Evolutionary conservation across 2,329 filamentous ascomycete species (phyloP), one percentile per base, ranked within the genome.

Genomic region (Fusarium pilosicola): DNA sequence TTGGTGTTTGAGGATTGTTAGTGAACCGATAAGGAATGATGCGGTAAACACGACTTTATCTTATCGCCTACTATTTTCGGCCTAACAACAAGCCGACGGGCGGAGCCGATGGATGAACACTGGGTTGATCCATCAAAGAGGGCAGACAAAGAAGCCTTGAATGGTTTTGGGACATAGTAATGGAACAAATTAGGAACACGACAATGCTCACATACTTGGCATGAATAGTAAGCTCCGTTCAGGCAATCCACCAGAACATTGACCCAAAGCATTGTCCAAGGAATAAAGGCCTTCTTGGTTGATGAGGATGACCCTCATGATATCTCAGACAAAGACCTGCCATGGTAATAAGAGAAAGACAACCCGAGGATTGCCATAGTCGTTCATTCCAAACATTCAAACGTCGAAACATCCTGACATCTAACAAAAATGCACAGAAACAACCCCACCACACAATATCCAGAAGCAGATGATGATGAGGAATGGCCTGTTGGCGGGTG

Each of bases 1-100:
- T n/a, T 49, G 24, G 24, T 11, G 11, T 48, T 36, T 22, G 7
- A 4, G 5, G 1, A 2, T 2, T 36, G 55, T 36, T 58, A 58
- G 55, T 36, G 8, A 0, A 5, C 1, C 5, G 30, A 48, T 49
- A 20, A 34, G 41, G 6, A 14, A 18, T 0, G 18, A 18, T 49
- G 20, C 1, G 6, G 8, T 1, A 30, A 20, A 15, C 0, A 13
- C 18, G 8, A 0, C 30, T 36, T 28, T 13, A 15, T 12, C 14
- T 28, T 48, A n/a, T 28, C 24, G 8, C 4, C 1, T 6, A 38
- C 42, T 51, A 58, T 51, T 38, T 20, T 18, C 7, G 14, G 12
- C 41, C 24, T 51, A 51, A 38, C 55, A 30, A 9, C 8, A 18
- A n/a, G 15, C 20, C 32, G 15, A 20, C 8, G 15, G 10, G 8